phyloP scores from a whole-genome alignment of 495 filamentous ascomycete genomes.

The Xylaria intraflava region DNA sequence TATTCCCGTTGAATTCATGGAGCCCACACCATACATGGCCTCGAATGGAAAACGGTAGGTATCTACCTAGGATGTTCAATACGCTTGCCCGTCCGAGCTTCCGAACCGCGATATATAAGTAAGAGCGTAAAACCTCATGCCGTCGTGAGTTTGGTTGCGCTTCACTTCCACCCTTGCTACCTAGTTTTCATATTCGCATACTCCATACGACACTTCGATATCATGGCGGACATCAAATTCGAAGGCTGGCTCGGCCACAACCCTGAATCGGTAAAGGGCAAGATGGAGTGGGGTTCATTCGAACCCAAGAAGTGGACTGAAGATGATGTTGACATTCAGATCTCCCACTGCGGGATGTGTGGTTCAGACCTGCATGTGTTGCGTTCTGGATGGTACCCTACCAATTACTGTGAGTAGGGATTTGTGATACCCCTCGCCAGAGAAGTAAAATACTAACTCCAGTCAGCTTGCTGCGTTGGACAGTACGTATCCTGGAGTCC shows the following conservation, averaged over 20 bases:
- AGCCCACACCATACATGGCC: too few species aligned
- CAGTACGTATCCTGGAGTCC: slow-evolving; percentile 1
- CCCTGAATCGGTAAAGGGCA: slow-evolving; percentile 51
- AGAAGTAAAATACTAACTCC: not conserved
- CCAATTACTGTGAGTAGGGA: slow-evolving; percentile 20
- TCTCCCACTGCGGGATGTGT: slow-evolving; percentile 82
- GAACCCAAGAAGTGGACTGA: slow-evolving; percentile 73
- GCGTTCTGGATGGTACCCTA: slow-evolving; percentile 56
- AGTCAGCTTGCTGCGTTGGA: slow-evolving; percentile 23
- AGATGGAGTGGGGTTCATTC: slow-evolving; percentile 65
- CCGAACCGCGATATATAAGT: not conserved
- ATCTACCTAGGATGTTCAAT: too few species aligned
- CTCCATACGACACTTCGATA: not conserved
- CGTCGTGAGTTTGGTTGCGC: not conserved
- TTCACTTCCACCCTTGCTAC: not conserved
- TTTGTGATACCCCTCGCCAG: not conserved
- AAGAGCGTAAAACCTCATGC: not conserved
- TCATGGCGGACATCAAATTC: slow-evolving; percentile 47
- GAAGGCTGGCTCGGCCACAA: slow-evolving; percentile 75
- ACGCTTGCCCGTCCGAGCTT: too few species aligned
- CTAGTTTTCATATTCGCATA: not conserved
- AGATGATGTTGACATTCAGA: slow-evolving; percentile 69
- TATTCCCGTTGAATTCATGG: too few species aligned
- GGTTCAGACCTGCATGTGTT: slow-evolving; percentile 73
- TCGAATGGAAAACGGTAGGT: too few species aligned